These are phyloP conservation scores for Pythium aristosporum DNA, from an alignment of 352 stramenopile species.

Conservation along the genomic window DNA sequence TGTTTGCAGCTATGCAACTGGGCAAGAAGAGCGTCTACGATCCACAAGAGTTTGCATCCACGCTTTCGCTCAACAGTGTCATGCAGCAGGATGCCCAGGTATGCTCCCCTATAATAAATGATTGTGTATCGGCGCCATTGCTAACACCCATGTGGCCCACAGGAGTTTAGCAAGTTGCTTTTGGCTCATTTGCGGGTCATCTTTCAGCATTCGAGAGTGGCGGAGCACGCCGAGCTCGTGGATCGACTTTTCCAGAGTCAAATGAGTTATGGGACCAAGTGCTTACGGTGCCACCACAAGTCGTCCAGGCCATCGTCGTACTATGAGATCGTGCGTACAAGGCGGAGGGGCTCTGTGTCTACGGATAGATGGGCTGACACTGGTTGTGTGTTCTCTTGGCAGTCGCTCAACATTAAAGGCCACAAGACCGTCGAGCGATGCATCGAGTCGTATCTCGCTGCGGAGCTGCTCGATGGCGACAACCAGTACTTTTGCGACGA, in stretches of 20 bases:
- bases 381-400: background rate
- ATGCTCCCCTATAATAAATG: too few species aligned
- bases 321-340: slow-evolving; percentile 69
- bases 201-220: slow-evolving; percentile 61
- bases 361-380: background rate
- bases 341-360: background rate
- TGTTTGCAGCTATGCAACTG: slow-evolving; percentile 85
- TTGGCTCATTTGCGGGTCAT: slow-evolving; percentile 76
- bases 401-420: slow-evolving; percentile 86
- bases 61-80: slow-evolving; percentile 76
- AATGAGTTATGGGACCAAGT: slow-evolving; percentile 86
- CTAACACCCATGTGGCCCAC: background rate
- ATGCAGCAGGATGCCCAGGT: slow-evolving; percentile 89
- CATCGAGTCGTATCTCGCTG: slow-evolving; percentile 66
- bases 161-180: slow-evolving; percentile 89
- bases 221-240: slow-evolving; percentile 61
- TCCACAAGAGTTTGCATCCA: slow-evolving; percentile 74
- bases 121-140: background rate
- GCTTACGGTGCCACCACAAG: slow-evolving; percentile 61
- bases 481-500: slow-evolving; percentile 87
- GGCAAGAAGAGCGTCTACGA: slow-evolving; percentile 71
- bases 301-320: slow-evolving; percentile 70
- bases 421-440: slow-evolving; percentile 72
- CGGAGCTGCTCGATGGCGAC: slow-evolving; percentile 77
- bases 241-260: slow-evolving; percentile 78